Base-by-base conservation (phyloP, 768 basidiomycete genomes). In the Serendipita indica region DNA sequence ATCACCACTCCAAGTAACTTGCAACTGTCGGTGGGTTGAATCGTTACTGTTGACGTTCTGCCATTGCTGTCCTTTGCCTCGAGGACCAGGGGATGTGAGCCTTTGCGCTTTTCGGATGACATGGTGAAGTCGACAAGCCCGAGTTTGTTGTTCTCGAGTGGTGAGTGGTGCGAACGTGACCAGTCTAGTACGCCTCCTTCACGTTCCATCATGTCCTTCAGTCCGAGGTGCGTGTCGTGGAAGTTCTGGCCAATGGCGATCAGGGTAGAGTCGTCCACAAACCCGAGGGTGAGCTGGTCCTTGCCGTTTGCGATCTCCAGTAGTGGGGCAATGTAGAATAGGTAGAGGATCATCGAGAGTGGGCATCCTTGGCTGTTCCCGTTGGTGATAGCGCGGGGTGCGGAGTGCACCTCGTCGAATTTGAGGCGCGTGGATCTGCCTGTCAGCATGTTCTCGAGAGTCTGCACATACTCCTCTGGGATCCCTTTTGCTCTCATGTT, bases 61-160 rank as follows among this genome's bases (percentile, higher is more conserved):
- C 39, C 35, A n/a, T 20, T 33, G 32, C 20, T 41, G 25, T 32
- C 13, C 12, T 14, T 16, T 10, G 12, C 14, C 25, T 10, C 12
- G 45, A 46, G 45, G 12, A 12, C 25, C 22, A 46, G 25, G 16
- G 10, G 37, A 22, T 18, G 5, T 52, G 34, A 3, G 65, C 32
- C 13, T 45, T 2, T 35, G 49, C 46, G 2, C 2, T 45, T 37
- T 62, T 58, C 25, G 37, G 32, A 10, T 35, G 39, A 46, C 2
- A 37, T 33, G 18, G 65, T 59, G 52, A 65, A 66, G 62, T 70
- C 67, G 43, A 70, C 64, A 0, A 69, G 54, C 7, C 62, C 67
- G 0, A 67, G 59, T 62, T 74, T 74, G 27, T 61, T 58, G 1
- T 70, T 58, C 52, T 71, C 69, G 49, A 70, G 73, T 22, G 57